A percentile compares a stretch with the other conserved stretches of the same genome.
phyloP scores from a whole-genome alignment of 257 asterid genomes.

The Ilex aquifolium region DNA sequence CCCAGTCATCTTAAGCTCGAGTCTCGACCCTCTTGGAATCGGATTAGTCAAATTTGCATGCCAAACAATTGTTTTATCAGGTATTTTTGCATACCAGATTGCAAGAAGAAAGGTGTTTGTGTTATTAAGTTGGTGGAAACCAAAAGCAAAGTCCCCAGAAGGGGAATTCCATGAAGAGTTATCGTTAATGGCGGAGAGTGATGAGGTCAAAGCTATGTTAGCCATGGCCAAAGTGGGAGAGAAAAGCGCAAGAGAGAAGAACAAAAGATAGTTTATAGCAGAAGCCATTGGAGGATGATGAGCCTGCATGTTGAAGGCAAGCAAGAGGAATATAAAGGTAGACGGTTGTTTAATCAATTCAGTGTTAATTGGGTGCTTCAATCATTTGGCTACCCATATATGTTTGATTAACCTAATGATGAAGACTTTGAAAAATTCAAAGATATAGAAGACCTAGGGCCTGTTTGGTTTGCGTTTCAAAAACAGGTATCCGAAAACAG shows the following conservation, averaged over 20 bases:
- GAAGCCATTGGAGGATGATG: no score
- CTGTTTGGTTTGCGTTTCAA: no score
- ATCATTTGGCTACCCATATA: no score
- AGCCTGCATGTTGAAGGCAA: no score
- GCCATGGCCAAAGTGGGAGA: slow-evolving; percentile 34
- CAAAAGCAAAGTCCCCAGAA: slow-evolving; percentile 50
- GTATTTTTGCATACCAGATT: slow-evolving; percentile 46
- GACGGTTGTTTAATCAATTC: no score
- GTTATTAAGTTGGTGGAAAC: slow-evolving; percentile 29
- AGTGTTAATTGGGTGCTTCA: no score
- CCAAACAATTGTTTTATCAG: slow-evolving; percentile 49
- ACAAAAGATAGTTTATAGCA: no score
- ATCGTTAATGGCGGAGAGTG: slow-evolving; percentile 27
- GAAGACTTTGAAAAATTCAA: no score
- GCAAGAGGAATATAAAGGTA: no score
- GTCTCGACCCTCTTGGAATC: slow-evolving; percentile 32
- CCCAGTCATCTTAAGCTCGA: slow-evolving; percentile 25
- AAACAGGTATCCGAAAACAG: no score
- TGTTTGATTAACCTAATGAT: no score
- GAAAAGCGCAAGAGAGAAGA: slow-evolving; percentile 5
- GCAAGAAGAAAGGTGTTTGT: slow-evolving; percentile 29
- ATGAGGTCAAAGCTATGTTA: slow-evolving; percentile 14
- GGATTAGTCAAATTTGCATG: slow-evolving; percentile 20
- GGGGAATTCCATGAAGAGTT: slow-evolving; percentile 56
- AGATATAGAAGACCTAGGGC: no score